phyloP scores from a whole-genome alignment of 2,329 filamentous ascomycete genomes.

The Penicillium sp. region DNA sequence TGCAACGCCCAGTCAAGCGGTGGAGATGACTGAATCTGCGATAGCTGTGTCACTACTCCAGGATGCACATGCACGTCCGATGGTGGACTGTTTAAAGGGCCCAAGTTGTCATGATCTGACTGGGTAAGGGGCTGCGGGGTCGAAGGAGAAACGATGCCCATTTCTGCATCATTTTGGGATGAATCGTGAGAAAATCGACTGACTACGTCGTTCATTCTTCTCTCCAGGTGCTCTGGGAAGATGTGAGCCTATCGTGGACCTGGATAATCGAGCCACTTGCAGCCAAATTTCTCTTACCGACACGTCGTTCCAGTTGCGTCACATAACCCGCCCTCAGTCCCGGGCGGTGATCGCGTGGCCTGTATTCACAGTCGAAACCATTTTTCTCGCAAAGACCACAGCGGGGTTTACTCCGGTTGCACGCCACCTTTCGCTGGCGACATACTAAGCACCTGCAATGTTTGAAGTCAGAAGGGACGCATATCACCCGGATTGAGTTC shows the following conservation, averaged over 20 bases:
- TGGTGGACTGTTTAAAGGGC: neutral
- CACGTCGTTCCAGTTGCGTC: neutral
- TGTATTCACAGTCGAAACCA: neutral
- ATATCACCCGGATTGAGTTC: neutral
- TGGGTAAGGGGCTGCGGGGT: neutral
- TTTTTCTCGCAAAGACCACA: slow-evolving; percentile 1
- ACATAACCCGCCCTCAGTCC: neutral
- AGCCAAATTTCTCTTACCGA: neutral
- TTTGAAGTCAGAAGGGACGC: neutral
- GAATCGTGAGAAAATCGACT: neutral
- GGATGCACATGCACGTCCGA: neutral
- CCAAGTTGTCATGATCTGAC: neutral
- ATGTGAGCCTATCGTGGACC: neutral
- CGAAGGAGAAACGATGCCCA: neutral
- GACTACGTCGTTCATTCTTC: neutral
- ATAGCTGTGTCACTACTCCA: neutral
- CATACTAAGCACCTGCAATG: neutral
- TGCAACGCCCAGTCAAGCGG: neutral
- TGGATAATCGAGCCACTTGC: neutral
- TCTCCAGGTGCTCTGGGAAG: neutral
- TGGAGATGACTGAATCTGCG: neutral
- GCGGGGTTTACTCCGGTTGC: neutral
- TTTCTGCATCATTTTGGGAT: neutral
- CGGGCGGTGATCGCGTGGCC: neutral
- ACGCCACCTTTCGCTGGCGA: neutral